Evolutionary conservation across 1,139 yeast genomes (phyloP), one percentile per base, ranked within the genome.

Genomic region (Geotrichum candidum): DNA sequence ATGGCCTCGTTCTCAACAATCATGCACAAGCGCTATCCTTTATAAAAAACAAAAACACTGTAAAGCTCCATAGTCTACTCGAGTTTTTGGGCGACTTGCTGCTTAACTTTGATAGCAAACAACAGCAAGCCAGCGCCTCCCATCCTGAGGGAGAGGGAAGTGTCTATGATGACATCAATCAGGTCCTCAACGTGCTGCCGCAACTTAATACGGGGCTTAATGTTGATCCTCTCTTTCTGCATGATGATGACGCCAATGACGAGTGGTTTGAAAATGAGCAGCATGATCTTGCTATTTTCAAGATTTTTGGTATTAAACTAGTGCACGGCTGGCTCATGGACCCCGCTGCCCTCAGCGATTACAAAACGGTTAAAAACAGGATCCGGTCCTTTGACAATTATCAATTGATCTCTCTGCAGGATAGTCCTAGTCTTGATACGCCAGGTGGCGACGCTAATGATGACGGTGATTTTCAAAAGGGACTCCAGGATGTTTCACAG

Each of bases 201-300:
- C 74, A 78, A 50, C 75, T 92, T 53, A 87, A 86, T 65, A 80
- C 86, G 0, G 97, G 97, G 0, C 77, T 91, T 56, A 82, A 84
- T 57, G 86, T 91, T 13, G 85, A 90, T 68, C 92, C 96, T 0
- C 78, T 81, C 46, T 83, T 92, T 67, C 6, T 41, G 46, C 46
- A 41, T 41, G 46, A 41, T 22, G 15, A 41, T n/a, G 46, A 41
- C 18, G 46, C 46, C 46, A 2, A 41, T 6, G 81, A 83, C 67
- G 94, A 94, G 1, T 74, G 80, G 0, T 87, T 88, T 67, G 81
- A 80, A n/a, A 73, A 76, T 5, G 75, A 78, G 7, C 74, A 73
- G 3, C 18, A 41, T 41, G 83, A 78, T 59, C 67, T 80, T 68
- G 72, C 78, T 0, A 66, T 83, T 4, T 83, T 83, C 68, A 68